Percentiles rank a stretch among this genome's conserved stretches.
These are phyloP conservation scores for Phaffomyces antillensis DNA, from an alignment of 805 yeast genomes.

Conservation along the genomic window DNA sequence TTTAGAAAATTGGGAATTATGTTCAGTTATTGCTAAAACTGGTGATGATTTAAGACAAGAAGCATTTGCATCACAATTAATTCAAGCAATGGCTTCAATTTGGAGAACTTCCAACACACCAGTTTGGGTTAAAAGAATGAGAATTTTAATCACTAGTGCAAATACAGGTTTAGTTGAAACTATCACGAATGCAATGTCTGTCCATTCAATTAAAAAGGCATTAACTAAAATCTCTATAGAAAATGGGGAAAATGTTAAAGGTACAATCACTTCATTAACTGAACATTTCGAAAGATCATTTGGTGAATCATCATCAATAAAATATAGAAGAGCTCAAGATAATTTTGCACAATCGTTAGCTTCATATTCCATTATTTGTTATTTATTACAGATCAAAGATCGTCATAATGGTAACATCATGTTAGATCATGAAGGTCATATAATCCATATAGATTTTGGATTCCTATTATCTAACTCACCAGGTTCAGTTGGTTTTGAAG, in stretches of 20 bases:
- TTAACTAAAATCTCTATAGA: constrained; percentile 67
- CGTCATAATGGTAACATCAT: constrained; percentile 96
- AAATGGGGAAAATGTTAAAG: constrained; percentile 62
- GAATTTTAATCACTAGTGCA: constrained; percentile 84
- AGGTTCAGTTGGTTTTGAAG: constrained; percentile 94
- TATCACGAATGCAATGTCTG: constrained; percentile 86
- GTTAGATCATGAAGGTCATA: constrained; percentile 94
- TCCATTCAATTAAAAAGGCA: constrained; percentile 92
- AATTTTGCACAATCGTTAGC: constrained; percentile 85
- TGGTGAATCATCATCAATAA: constrained; percentile 52
- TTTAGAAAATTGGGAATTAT: constrained; percentile 86
- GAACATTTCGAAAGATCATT: constrained; percentile 76
- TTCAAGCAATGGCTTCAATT: constrained; percentile 75
- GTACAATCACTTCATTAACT: constrained; percentile 59
- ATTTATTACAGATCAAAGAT: constrained; percentile 86
- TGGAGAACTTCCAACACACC: constrained; percentile 68
- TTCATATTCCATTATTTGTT: constrained; percentile 85
- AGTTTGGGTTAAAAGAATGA: constrained; percentile 92
- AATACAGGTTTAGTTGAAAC: constrained; percentile 93
- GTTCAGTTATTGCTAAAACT: constrained; percentile 92
- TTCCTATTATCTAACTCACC: constrained; percentile 90
- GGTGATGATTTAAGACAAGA: constrained; percentile 96
- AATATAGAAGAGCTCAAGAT: constrained; percentile 69
- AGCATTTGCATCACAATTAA: constrained; percentile 94
- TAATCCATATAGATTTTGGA: constrained; percentile 93